Evolutionary conservation across 108 stramenopile genomes (phyloP).

Genomic region (Pseudonitzschia multistriata): DNA sequence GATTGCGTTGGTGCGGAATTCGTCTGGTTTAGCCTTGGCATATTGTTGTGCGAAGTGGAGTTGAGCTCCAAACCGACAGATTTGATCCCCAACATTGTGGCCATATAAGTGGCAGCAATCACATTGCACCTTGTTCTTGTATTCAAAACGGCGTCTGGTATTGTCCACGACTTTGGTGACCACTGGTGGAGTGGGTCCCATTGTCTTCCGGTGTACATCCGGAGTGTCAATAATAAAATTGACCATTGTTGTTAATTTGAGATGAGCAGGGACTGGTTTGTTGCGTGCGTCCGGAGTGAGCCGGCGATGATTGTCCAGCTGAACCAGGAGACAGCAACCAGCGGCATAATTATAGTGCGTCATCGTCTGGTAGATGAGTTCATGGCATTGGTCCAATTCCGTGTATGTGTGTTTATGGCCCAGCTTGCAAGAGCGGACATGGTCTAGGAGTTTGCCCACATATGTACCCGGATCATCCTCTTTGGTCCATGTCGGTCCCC

Average conservation of each 20-base stretch:
- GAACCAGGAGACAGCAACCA: background rate
- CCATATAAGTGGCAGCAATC: background rate
- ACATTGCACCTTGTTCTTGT: background rate
- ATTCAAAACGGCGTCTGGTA: background rate
- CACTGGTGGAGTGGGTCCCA: background rate
- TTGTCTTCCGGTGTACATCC: background rate
- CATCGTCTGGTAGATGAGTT: background rate
- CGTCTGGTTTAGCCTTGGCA: background rate
- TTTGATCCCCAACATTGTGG: background rate
- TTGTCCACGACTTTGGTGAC: background rate
- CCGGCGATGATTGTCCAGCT: background rate
- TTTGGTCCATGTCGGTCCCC: background rate
- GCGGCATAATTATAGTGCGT: background rate
- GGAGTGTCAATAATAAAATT: background rate
- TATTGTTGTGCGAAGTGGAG: background rate
- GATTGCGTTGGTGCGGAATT: background rate
- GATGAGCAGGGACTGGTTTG: background rate
- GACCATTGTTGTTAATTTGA: background rate
- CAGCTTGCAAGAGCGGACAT: background rate
- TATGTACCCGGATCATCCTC: background rate
- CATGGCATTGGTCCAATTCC: background rate
- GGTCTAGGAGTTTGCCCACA: background rate
- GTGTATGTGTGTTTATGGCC: background rate
- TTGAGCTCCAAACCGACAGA: background rate
- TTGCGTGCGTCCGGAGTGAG: background rate